Conservation (phyloP, 2,329 filamentous ascomycete genomes). For the Fusarium xyrophilum region DNA sequence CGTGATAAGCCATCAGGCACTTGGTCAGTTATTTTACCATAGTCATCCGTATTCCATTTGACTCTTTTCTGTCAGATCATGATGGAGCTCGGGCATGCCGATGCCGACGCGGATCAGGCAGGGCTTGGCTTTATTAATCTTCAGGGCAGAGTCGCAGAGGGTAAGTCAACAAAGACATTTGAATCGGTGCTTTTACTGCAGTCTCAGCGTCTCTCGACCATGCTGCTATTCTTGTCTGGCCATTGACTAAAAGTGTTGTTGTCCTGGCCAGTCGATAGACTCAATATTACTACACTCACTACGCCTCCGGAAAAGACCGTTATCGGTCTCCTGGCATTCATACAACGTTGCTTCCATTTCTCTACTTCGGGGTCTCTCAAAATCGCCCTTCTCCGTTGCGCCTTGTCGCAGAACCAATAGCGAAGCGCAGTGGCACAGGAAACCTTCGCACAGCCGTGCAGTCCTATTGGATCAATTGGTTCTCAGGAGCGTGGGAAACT, state of each 20-base stretch:
- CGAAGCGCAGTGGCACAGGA: background rate
- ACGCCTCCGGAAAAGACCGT: conserved; percentile 24
- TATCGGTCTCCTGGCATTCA: conserved; percentile 15
- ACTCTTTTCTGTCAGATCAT: conserved; percentile 21
- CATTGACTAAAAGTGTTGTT: background rate
- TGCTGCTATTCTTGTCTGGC: background rate
- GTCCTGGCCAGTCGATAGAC: background rate
- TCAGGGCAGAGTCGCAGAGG: background rate
- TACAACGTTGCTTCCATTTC: conserved; percentile 17
- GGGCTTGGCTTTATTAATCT: conserved; percentile 31
- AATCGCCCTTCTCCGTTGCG: conserved; percentile 8
- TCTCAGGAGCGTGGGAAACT: conserved; percentile 25
- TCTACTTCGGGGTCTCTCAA: background rate
- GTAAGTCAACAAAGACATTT: conserved; percentile 1
- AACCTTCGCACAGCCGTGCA: background rate
- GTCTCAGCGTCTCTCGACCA: background rate
- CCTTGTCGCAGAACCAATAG: conserved; percentile 13
- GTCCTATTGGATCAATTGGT: background rate
- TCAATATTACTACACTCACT: background rate
- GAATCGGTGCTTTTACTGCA: background rate
- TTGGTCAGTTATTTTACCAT: conserved; percentile 11
- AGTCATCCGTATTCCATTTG: no score
- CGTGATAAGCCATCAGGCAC: background rate
- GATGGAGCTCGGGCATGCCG: conserved; percentile 17
- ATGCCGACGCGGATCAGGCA: conserved; percentile 14